These are phyloP conservation scores for Cyberlindnera xylosilytica DNA, from an alignment of 805 yeast genomes.

Conservation along the genomic window DNA sequence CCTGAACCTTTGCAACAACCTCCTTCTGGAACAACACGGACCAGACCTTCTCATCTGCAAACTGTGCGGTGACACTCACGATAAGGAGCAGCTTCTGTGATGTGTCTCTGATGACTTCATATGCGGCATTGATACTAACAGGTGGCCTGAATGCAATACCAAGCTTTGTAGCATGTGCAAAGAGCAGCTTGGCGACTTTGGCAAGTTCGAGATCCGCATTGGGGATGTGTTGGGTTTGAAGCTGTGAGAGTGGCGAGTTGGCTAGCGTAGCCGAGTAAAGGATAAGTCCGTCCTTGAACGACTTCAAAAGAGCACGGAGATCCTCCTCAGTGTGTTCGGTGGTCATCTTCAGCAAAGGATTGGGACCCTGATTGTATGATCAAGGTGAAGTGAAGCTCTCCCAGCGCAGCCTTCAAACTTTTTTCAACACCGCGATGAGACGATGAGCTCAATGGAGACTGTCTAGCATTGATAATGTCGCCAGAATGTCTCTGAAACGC, in stretches of 20 bases:
- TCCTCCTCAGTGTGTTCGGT: constrained; percentile 18
- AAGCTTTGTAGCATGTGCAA: constrained; percentile 75
- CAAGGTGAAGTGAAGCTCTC: no score
- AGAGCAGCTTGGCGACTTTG: constrained; percentile 57
- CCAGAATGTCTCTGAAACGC: no score
- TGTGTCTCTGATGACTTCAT: constrained; percentile 43
- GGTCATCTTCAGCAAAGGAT: no score
- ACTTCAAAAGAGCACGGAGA: constrained; percentile 18
- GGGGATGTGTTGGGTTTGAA: constrained; percentile 31
- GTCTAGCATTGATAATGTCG: no score
- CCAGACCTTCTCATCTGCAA: constrained; percentile 33
- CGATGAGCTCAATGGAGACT: no score
- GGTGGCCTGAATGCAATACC: constrained; percentile 69
- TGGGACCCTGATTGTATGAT: no score
- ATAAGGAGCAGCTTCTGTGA: constrained; percentile 42
- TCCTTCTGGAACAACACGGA: constrained; percentile 31
- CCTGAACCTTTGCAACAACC: constrained; percentile 16
- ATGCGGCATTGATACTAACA: constrained; percentile 46
- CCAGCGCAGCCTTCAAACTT: no score
- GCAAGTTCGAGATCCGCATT: constrained; percentile 53
- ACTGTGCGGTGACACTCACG: constrained; percentile 42
- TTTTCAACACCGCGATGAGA: no score
- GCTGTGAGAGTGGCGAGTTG: neutral
- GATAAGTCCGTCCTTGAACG: constrained; percentile 20
- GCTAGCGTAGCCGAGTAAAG: constrained; percentile 15